Percentiles rank a stretch among this genome's conserved stretches.
Conservation (phyloP, 2,329 filamentous ascomycete genomes). For the Exophiala aquamarina region DNA sequence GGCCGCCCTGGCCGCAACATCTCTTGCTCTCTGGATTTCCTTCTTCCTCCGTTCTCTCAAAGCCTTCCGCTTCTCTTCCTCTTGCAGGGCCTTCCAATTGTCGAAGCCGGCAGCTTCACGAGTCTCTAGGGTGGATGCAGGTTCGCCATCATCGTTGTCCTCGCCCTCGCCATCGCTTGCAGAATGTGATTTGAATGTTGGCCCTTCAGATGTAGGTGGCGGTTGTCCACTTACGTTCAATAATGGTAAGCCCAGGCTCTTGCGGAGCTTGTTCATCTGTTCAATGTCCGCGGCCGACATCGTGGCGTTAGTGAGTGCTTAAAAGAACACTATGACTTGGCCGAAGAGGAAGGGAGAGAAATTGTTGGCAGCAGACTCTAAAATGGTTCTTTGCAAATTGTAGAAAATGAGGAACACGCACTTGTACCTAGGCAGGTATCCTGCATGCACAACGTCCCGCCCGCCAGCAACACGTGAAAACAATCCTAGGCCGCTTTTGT, state of each 20-base stretch:
- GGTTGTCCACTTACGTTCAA: slow-evolving; percentile 27
- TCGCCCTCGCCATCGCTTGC: slow-evolving; percentile 30
- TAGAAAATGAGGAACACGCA: not conserved
- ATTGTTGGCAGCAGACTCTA: not conserved
- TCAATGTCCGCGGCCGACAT: slow-evolving; percentile 28
- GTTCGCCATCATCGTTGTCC: slow-evolving; percentile 63
- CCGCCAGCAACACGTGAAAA: too few species aligned
- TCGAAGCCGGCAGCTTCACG: slow-evolving; percentile 43
- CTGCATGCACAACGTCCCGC: too few species aligned
- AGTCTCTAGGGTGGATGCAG: slow-evolving; percentile 79
- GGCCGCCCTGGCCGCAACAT: slow-evolving; percentile 73
- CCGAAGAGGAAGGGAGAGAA: too few species aligned
- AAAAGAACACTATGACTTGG: not conserved
- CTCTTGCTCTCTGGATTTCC: slow-evolving; percentile 82
- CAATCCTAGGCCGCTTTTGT: too few species aligned
- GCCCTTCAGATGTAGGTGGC: slow-evolving; percentile 40
- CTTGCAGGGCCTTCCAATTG: slow-evolving; percentile 60
- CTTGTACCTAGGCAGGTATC: too few species aligned
- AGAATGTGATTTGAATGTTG: slow-evolving; percentile 53
- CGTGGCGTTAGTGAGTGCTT: slow-evolving; percentile 13
- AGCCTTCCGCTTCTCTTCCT: slow-evolving; percentile 66
- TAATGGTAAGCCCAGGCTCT: slow-evolving; percentile 28
- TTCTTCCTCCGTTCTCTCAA: slow-evolving; percentile 74
- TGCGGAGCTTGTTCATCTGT: slow-evolving; percentile 31
- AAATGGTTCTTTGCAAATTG: not conserved